Percentiles rank a stretch among this genome's conserved stretches.
Conservation (phyloP, 2,329 filamentous ascomycete species). For the Drechslerella coelobrocha region DNA sequence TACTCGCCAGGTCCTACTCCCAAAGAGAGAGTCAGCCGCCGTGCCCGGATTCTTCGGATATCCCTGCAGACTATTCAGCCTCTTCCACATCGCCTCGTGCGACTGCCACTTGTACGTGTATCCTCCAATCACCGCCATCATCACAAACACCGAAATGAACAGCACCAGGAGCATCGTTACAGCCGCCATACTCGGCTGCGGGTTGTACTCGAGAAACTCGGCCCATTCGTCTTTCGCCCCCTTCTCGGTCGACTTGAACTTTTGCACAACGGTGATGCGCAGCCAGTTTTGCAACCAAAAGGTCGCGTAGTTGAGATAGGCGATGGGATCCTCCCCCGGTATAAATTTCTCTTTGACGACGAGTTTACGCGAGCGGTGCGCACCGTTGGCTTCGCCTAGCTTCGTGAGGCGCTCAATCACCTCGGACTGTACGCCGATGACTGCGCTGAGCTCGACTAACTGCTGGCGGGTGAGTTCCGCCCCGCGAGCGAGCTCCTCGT, state of each 20-base stretch:
- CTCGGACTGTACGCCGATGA: slow-evolving; percentile 39
- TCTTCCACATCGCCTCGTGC: slow-evolving; percentile 43
- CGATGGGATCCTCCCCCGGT: slow-evolving; percentile 36
- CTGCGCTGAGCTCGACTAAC: slow-evolving; percentile 27
- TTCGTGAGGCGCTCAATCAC: slow-evolving; percentile 38
- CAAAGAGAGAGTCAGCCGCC: slow-evolving; percentile 24
- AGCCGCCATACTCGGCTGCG: slow-evolving; percentile 25
- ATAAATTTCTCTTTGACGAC: slow-evolving; percentile 37
- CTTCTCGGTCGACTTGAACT: slow-evolving; percentile 20
- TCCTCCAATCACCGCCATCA: not conserved
- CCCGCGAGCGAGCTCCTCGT: slow-evolving; percentile 37
- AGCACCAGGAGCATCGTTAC: slow-evolving; percentile 23
- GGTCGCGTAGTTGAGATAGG: slow-evolving; percentile 47
- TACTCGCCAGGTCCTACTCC: slow-evolving; percentile 48
- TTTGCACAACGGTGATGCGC: slow-evolving; percentile 17
- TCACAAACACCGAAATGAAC: slow-evolving; percentile 16
- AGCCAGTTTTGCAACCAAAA: slow-evolving; percentile 47
- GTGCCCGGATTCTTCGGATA: slow-evolving; percentile 27
- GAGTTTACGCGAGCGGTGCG: slow-evolving; percentile 26
- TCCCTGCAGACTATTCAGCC: slow-evolving; percentile 37
- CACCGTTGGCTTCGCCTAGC: slow-evolving; percentile 40
- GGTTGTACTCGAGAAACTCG: slow-evolving; percentile 25
- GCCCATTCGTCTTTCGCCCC: slow-evolving; percentile 33
- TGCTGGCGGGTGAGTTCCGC: slow-evolving; percentile 39
- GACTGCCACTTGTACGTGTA: slow-evolving; percentile 23